Base-by-base conservation (phyloP, 768 basidiomycete genomes). In the Trametopsis cervina region DNA sequence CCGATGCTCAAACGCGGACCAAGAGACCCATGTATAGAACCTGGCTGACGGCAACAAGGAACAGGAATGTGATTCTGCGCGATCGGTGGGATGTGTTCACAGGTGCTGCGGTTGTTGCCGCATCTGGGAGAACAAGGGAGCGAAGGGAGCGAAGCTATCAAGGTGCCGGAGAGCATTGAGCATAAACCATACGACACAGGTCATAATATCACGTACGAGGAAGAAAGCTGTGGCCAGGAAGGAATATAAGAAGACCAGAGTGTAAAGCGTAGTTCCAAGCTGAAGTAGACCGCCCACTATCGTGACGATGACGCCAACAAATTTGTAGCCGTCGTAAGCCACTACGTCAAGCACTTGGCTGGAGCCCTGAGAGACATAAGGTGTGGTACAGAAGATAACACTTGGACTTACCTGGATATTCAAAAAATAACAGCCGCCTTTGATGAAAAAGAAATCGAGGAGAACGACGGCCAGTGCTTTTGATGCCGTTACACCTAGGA, bases 311-410 rank as follows among this genome's bases (percentile, higher is more conserved):
- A 97, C 89, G 1, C 91, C 95, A 23, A 97, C 89, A 58, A 99
- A 98, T 62, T 99, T 98, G 69, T 98, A 98, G 0, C 96, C 95
- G 4, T 85, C 88, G 61, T 97, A 98, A 0, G 94, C 89, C 24
- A 96, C 68, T 41, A 98, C 66, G 60, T 96, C 92, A 4, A 87
- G 74, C 20, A 89, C 76, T 40, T 88, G 85, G 21, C 70, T 73
- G 6, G 73, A 66, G 2, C 83, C 83, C 51, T 84, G 77, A 10
- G 10, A 5, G 18, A 26, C 11, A 13, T 36, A 3, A 27, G 20
- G 25, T 20, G 27, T 18, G 9, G 17, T 9, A 12, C 33, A 25
- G 9, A 22, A 25, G 50, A 2, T 13, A 51, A 39, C 7, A 20
- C 21, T n/a, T n/a, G 18, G 4, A 39, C 59, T n/a, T 17, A 60